These are phyloP conservation scores for Musa troglodytarum DNA, from an alignment of 176 grass and related monocot species.

Conservation along the genomic window DNA sequence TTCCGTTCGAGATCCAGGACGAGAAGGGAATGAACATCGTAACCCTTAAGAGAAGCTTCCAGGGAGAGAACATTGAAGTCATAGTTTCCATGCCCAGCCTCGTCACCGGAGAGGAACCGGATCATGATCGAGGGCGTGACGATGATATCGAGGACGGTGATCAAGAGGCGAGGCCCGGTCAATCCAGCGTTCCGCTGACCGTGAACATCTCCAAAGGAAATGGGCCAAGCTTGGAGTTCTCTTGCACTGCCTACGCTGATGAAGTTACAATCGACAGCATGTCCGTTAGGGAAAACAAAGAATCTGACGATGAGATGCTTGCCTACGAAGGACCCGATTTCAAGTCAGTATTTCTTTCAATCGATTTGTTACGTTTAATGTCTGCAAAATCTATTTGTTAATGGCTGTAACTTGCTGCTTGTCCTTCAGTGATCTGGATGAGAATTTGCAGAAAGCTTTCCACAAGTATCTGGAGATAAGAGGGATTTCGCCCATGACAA, in stretches of 20 bases:
- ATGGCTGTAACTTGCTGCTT: background rate
- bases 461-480: constrained; percentile 86
- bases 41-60: constrained; percentile 55
- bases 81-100: constrained; percentile 81
- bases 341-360: constrained; percentile 35
- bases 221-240: constrained; percentile 48
- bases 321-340: constrained; percentile 90
- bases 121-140: constrained; percentile 20
- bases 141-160: constrained; percentile 16
- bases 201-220: constrained; percentile 53
- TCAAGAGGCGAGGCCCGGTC: constrained; percentile 13
- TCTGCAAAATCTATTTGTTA: background rate
- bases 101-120: constrained; percentile 65
- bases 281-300: constrained; percentile 35
- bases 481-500: constrained; percentile 62
- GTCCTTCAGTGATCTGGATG: constrained; percentile 70
- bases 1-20: constrained; percentile 77
- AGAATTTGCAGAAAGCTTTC: constrained; percentile 88
- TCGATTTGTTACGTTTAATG: background rate
- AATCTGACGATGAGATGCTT: constrained; percentile 31
- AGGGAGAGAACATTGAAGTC: constrained; percentile 59
- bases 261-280: constrained; percentile 71
- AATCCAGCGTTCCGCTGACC: constrained; percentile 58
- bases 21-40: constrained; percentile 43
- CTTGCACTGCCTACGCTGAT: constrained; percentile 71